Conservation (phyloP, 2,329 filamentous ascomycete species). For the Stachybotrys elegans region DNA sequence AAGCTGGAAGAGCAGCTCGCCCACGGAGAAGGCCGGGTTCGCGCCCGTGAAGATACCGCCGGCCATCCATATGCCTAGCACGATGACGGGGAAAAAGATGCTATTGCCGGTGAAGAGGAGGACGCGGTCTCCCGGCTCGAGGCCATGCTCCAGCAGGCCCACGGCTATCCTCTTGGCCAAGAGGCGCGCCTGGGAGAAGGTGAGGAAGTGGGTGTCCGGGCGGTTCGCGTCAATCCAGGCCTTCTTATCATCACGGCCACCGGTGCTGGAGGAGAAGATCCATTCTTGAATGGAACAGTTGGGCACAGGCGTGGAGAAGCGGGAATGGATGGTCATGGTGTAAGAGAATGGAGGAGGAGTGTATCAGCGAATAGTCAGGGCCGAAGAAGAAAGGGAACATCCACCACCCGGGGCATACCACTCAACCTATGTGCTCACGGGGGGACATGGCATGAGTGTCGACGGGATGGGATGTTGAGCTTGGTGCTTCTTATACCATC, state of each 20-base stretch:
- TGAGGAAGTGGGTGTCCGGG: slow-evolving; percentile 64
- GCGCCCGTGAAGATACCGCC: slow-evolving; percentile 74
- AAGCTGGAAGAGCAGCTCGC: slow-evolving; percentile 73
- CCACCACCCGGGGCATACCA: no score
- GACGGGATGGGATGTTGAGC: no score
- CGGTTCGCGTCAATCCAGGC: slow-evolving; percentile 60
- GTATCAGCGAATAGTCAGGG: no score
- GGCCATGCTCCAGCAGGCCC: slow-evolving; percentile 59
- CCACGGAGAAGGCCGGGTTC: slow-evolving; percentile 61
- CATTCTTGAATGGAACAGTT: slow-evolving; percentile 48
- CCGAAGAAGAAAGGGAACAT: no score
- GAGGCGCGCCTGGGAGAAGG: slow-evolving; percentile 58
- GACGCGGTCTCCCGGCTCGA: slow-evolving; percentile 64
- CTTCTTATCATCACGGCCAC: slow-evolving; percentile 35
- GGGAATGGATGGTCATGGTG: slow-evolving; percentile 45
- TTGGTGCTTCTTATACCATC: no score
- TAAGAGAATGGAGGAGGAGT: no score
- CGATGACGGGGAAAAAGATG: slow-evolving; percentile 64
- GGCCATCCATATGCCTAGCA: slow-evolving; percentile 72
- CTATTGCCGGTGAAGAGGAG: slow-evolving; percentile 70
- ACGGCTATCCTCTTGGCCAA: slow-evolving; percentile 69
- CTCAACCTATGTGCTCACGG: no score
- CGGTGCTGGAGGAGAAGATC: slow-evolving; percentile 46
- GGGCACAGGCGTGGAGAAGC: slow-evolving; percentile 39
- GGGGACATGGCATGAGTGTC: no score